Evolutionary conservation across 1,139 yeast species (phyloP).

Genomic region (Pichia sp.): DNA sequence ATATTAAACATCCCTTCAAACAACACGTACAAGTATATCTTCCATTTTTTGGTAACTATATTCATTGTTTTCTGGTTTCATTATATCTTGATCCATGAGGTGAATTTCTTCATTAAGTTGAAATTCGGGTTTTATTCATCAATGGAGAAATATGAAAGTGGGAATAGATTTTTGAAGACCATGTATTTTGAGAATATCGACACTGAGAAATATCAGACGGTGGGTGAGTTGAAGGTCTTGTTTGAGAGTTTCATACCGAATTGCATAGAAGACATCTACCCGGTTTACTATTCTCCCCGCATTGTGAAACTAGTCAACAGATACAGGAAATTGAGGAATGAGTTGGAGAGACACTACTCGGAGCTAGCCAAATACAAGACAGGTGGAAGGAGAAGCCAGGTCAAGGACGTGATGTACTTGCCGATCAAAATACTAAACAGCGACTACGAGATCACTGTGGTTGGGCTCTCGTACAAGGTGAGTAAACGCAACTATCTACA

Average conservation of each 20-base stretch:
- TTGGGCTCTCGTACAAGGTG: conserved; percentile 30
- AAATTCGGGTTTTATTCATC: conserved; percentile 37
- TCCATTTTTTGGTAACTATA: conserved; percentile 52
- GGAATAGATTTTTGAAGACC: conserved; percentile 33
- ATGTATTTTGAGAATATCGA: conserved; percentile 46
- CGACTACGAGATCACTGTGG: conserved; percentile 27
- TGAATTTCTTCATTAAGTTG: conserved; percentile 43
- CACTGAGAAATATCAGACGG: conserved; percentile 37
- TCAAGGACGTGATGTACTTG: conserved; percentile 14
- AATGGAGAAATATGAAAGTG: conserved; percentile 12
- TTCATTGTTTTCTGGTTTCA: conserved; percentile 53
- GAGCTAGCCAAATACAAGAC: conserved; percentile 27
- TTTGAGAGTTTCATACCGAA: conserved; percentile 38
- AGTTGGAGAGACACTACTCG: conserved; percentile 39
- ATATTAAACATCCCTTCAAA: conserved; percentile 54
- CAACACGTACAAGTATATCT: conserved; percentile 42
- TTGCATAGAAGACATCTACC: conserved; percentile 48
- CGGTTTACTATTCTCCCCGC: conserved; percentile 42
- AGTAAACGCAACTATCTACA: conserved; percentile 23
- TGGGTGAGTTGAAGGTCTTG: conserved; percentile 32
- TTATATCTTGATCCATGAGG: conserved; percentile 46
- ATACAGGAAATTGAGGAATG: conserved; percentile 35
- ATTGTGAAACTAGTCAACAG: conserved; percentile 33
- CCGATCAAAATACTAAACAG: conserved; percentile 17
- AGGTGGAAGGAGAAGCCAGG: conserved; percentile 6